These are phyloP conservation scores for Alternaria triticimaculans DNA, from an alignment of 2,329 filamentous ascomycete genomes.

Conservation along the genomic window DNA sequence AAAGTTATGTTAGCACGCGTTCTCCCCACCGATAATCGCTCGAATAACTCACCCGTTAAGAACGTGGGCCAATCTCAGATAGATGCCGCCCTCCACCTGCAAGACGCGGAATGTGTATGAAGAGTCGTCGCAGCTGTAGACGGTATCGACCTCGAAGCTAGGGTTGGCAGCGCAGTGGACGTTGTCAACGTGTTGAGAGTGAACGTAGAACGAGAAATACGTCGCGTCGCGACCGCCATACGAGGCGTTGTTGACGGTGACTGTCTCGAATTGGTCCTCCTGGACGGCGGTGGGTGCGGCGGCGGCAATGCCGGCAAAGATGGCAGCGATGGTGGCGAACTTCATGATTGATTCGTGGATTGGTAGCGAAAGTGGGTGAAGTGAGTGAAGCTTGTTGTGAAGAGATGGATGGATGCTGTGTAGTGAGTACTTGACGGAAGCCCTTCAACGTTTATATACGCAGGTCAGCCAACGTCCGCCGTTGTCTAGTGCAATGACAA, in stretches of 20 bases:
- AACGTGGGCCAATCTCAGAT: neutral
- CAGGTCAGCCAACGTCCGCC: neutral
- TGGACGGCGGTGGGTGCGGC: neutral
- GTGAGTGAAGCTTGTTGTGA: neutral
- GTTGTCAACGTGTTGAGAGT: neutral
- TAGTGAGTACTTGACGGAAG: neutral
- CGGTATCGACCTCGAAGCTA: neutral
- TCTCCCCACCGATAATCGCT: neutral
- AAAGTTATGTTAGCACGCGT: neutral
- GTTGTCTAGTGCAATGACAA: neutral
- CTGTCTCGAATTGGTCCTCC: neutral
- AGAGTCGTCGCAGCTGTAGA: neutral
- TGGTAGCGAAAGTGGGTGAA: neutral
- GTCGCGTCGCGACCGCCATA: neutral
- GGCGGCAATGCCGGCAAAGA: constrained; percentile 3
- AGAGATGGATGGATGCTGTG: neutral
- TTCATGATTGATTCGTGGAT: neutral
- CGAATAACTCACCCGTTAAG: neutral
- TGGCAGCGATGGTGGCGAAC: neutral
- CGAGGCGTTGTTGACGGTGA: neutral
- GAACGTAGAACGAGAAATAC: neutral
- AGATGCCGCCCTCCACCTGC: neutral
- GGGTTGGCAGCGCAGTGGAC: neutral
- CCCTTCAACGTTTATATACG: neutral
- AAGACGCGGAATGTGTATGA: neutral